A percentile compares a stretch with the other conserved stretches of the same genome.
Conservation (phyloP, 345 rosid genomes). For the Arabidopsis suecica region DNA sequence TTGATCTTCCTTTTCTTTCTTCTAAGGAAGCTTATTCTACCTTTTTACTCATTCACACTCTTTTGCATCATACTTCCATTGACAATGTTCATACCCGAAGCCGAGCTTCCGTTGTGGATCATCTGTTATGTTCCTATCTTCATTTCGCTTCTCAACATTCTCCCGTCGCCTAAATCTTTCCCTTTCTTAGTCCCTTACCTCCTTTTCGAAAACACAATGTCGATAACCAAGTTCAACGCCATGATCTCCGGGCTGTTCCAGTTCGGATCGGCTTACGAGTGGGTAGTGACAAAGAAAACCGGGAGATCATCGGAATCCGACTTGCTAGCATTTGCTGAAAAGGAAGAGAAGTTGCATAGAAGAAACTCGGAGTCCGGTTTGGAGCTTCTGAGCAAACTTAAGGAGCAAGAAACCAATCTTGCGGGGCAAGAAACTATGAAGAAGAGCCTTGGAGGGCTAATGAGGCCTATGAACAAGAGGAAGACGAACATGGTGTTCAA, state of each 20-base stretch:
- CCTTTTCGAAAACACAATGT: conserved; percentile 92
- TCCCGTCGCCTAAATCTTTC: conserved; percentile 80
- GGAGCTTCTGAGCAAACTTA: conserved; percentile 64
- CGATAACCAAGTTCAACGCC: conserved; percentile 92
- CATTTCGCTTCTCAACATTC: conserved; percentile 84
- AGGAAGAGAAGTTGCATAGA: conserved; percentile 74
- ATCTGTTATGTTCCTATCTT: conserved; percentile 80
- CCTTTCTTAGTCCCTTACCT: conserved; percentile 93
- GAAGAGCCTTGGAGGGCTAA: conserved; percentile 34
- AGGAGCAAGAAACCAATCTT: conserved; percentile 52
- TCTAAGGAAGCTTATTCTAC: conserved; percentile 83
- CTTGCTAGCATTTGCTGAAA: conserved; percentile 70
- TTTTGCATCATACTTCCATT: conserved; percentile 90
- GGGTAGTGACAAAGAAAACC: conserved; percentile 90
- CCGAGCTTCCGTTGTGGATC: conserved; percentile 86
- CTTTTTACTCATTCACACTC: conserved; percentile 91
- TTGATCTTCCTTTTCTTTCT: conserved; percentile 87
- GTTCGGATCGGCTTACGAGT: conserved; percentile 88
- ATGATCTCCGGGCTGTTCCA: conserved; percentile 91
- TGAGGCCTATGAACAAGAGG: conserved; percentile 42
- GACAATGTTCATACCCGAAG: conserved; percentile 91
- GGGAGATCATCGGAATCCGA: conserved; percentile 90
- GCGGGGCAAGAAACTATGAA: conserved; percentile 29
- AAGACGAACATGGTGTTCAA: conserved; percentile 70
- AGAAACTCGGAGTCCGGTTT: conserved; percentile 78